Percentiles rank a stretch among this genome's conserved stretches.
Evolutionary conservation across 306 rosid species (phyloP).

Genomic region (Crotalaria pallida): DNA sequence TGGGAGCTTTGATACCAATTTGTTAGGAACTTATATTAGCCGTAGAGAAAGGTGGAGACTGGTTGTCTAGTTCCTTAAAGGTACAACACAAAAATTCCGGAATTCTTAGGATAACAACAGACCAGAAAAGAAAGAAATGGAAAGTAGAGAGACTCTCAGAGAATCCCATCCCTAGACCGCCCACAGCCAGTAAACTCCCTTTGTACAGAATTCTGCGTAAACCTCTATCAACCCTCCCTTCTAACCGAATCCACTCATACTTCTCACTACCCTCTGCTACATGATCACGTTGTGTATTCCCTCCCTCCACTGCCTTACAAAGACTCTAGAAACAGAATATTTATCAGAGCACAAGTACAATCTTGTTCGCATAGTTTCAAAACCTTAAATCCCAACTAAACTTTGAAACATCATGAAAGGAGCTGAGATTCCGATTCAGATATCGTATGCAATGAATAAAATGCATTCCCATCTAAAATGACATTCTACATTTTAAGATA

Average conservation of each 20-base stretch:
- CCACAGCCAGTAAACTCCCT: neutral
- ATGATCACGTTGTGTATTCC: too few species aligned
- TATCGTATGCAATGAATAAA: neutral
- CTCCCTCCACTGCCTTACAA: too few species aligned
- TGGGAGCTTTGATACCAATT: neutral
- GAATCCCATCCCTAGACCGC: neutral
- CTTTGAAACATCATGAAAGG: constrained; percentile 2
- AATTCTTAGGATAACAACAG: neutral
- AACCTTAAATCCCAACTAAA: neutral
- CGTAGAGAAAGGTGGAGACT: too few species aligned
- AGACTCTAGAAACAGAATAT: too few species aligned
- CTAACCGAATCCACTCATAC: neutral
- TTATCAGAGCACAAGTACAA: too few species aligned
- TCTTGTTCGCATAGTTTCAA: constrained; percentile 1
- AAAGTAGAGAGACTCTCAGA: neutral
- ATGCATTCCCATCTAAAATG: neutral
- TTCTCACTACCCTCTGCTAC: neutral
- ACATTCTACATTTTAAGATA: neutral
- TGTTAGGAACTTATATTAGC: neutral
- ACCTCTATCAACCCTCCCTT: neutral
- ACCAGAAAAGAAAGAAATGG: neutral
- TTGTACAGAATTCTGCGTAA: neutral
- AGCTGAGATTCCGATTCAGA: neutral
- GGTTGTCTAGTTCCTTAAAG: too few species aligned
- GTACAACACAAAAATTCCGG: too few species aligned